Evolutionary conservation across 176 grass and related monocot species (phyloP), one percentile per base, ranked within the genome.

Genomic region (Juncus inflexus): DNA sequence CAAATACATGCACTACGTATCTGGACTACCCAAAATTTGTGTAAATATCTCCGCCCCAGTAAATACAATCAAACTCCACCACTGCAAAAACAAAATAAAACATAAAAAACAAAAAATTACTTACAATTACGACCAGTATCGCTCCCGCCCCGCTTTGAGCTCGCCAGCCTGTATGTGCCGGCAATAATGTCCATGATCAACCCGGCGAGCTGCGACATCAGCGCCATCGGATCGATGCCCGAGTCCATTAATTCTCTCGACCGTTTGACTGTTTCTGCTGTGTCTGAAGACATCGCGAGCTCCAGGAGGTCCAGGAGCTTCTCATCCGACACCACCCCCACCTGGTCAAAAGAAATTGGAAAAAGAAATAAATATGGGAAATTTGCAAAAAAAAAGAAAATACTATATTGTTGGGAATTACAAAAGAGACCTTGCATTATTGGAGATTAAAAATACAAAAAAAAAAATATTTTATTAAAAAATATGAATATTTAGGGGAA

Each of bases 121-220:
- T 84, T 79, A 99, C 94, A 86, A 59, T 79, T 87, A 70, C 94
- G 85, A 70, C 72, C 86, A 54, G 85, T 83, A 14, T 62, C 82
- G 56, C 77, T 71, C 49, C 66, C 81, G 2, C 6, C 19, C 19
- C 9, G 9, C 10, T 80, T 87, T 42, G 89, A 82, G 58, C 86
- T 84, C 9, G 87, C 77, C 62, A 97, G 66, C 67, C 66, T 78
- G 53, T 97, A 90, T 60, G 92, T 99, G 40, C 94, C 94, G 79
- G 94, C 88, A 91, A 99, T 99, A 61, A 99, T 99, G 63, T 99
- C 88, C 88, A 99, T 92, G 78, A 99, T 99, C 61, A 99, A 82
- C 69, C 85, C 88, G 79, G 94, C 94, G 79, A 99, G 86, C 40
- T 99, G 94, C 66, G 94, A 92, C 94, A 99, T 99, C 72, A 99